Percentiles rank a stretch among this genome's conserved stretches.
phyloP scores from a whole-genome alignment of 225 moss, liverwort and hornwort genomes.

The Straminergon stramineum region DNA sequence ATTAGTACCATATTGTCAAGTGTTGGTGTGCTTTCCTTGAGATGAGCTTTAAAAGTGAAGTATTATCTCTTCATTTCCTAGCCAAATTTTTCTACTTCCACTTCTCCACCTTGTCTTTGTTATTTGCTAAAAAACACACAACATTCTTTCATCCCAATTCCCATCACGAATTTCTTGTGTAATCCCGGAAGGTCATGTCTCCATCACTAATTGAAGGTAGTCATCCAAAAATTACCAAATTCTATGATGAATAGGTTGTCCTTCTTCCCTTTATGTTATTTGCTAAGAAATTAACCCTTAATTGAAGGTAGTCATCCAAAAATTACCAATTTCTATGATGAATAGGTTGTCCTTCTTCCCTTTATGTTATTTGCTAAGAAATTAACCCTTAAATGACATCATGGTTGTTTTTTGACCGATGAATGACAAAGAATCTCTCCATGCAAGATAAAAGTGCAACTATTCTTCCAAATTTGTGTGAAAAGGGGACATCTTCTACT shows the following conservation, averaged over 20 bases:
- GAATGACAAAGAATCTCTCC: too few species aligned
- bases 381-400: too few species aligned
- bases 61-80: not conserved
- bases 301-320: too few species aligned
- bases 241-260: not conserved
- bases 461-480: too few species aligned
- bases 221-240: not conserved
- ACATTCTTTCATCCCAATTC: not conserved
- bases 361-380: too few species aligned
- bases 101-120: fast-evolving
- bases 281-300: too few species aligned
- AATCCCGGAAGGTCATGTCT: fast-evolving
- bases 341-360: too few species aligned
- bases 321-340: too few species aligned
- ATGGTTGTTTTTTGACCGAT: too few species aligned
- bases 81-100: not conserved
- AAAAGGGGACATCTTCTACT: too few species aligned
- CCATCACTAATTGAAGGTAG: not conserved
- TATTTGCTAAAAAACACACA: not conserved
- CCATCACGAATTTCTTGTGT: not conserved
- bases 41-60: not conserved
- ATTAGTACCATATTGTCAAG: not conserved
- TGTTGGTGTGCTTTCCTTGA: fast-evolving
- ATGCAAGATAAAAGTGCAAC: too few species aligned
- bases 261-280: too few species aligned